phyloP scores from a whole-genome alignment of 2,329 filamentous ascomycete genomes.

The Aspergillus arachidicola region DNA sequence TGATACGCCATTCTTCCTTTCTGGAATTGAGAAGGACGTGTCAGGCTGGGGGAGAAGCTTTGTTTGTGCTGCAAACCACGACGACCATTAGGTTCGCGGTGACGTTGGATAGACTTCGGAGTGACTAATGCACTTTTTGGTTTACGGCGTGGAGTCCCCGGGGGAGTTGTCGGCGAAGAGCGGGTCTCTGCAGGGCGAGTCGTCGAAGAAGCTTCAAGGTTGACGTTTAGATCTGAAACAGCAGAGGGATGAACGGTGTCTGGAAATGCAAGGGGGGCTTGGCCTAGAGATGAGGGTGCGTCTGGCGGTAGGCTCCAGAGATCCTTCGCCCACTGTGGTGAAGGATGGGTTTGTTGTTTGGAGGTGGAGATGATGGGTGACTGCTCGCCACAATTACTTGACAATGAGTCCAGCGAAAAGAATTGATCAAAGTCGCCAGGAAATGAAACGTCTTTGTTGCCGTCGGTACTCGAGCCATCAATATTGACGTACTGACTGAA shows the following conservation, averaged over 20 bases:
- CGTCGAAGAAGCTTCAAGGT: conserved; percentile 37
- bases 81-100: conserved; percentile 45
- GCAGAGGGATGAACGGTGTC: conserved; percentile 42
- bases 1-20: conserved; percentile 46
- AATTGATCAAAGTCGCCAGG: conserved; percentile 55
- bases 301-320: conserved; percentile 55
- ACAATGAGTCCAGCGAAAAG: conserved; percentile 53
- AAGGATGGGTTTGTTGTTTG: conserved; percentile 42
- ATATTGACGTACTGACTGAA: conserved; percentile 66
- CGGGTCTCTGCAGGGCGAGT: conserved; percentile 19
- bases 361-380: conserved; percentile 53
- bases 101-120: conserved; percentile 41
- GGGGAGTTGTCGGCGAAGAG: conserved; percentile 40
- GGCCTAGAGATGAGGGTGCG: conserved; percentile 38
- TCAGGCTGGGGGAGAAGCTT: conserved; percentile 55
- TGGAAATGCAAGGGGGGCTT: conserved; percentile 38
- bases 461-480: conserved; percentile 55
- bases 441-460: conserved; percentile 52
- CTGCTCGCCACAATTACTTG: conserved; percentile 55
- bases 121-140: conserved; percentile 41
- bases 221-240: conserved; percentile 34
- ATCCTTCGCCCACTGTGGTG: conserved; percentile 57
- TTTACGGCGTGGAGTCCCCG: conserved; percentile 40
- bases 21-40: conserved; percentile 55
- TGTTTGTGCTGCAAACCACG: conserved; percentile 44